Evolutionary conservation across 352 stramenopile species (phyloP).

Genomic region (Phytopythium litorale): DNA sequence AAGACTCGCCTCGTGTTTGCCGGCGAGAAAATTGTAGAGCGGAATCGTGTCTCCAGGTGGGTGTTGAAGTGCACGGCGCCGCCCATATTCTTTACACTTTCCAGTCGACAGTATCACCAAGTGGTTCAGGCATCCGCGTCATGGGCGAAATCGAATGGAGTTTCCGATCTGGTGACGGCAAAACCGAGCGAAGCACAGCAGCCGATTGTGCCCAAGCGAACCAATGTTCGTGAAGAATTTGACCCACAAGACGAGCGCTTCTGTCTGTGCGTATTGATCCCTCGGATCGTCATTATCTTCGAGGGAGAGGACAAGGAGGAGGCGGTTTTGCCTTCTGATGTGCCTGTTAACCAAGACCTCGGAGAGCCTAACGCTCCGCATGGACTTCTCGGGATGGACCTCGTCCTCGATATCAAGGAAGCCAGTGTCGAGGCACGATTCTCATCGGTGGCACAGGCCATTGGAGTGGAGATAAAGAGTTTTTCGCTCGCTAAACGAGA

Average conservation of each 20-base stretch:
- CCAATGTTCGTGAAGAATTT: conserved; percentile 24
- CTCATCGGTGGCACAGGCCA: conserved; percentile 47
- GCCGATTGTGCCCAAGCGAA: background rate
- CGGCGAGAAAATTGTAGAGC: conserved; percentile 43
- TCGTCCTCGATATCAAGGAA: conserved; percentile 56
- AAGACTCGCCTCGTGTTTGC: conserved; percentile 61
- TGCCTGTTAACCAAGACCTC: conserved; percentile 2
- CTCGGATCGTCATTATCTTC: conserved; percentile 59
- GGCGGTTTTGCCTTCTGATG: background rate
- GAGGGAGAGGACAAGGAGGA: conserved; percentile 33
- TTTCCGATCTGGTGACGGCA: background rate
- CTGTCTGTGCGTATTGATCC: conserved; percentile 56
- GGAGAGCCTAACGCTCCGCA: background rate
- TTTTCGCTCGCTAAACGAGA: conserved; percentile 46
- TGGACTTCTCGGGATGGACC: conserved; percentile 32
- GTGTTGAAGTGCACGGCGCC: conserved; percentile 56
- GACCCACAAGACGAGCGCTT: conserved; percentile 60
- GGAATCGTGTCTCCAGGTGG: conserved; percentile 45
- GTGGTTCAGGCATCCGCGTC: conserved; percentile 55
- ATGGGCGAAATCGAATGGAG: conserved; percentile 35
- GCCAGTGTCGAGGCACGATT: conserved; percentile 66
- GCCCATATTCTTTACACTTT: conserved; percentile 72
- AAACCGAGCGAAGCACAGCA: background rate
- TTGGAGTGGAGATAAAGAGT: conserved; percentile 36
- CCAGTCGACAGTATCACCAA: conserved; percentile 62